Conservation (phyloP, 2,329 filamentous ascomycete genomes). For the Ascochyta lentis region DNA sequence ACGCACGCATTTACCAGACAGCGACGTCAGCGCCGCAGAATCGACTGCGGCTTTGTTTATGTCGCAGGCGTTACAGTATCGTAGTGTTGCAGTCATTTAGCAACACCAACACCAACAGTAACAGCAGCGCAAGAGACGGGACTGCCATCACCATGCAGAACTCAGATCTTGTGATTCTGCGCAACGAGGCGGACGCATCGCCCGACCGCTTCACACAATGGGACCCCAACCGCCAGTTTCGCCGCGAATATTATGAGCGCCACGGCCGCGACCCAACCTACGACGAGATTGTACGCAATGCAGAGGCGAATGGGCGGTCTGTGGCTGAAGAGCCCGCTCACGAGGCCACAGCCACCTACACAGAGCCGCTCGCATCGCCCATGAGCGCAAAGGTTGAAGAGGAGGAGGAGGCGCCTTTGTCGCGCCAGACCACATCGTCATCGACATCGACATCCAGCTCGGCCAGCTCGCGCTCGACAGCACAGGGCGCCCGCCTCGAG, state of each 20-base stretch:
- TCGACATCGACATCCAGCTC: conserved; percentile 31
- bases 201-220: conserved; percentile 37
- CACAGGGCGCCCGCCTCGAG: conserved; percentile 31
- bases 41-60: not conserved
- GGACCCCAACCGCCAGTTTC: conserved; percentile 38
- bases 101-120: not conserved
- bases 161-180: conserved; percentile 38
- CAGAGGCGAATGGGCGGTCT: conserved; percentile 14
- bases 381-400: conserved; percentile 17
- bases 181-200: conserved; percentile 38
- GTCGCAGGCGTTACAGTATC: not conserved
- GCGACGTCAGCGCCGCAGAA: conserved; percentile 11
- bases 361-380: conserved; percentile 14
- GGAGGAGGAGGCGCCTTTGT: conserved; percentile 33
- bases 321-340: not conserved
- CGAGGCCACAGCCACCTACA: not conserved
- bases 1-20: conserved; percentile 7
- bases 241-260: conserved; percentile 30
- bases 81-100: not conserved
- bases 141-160: conserved; percentile 34
- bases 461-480: conserved; percentile 18
- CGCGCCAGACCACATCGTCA: conserved; percentile 32
- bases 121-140: not conserved
- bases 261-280: conserved; percentile 29
- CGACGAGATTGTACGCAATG: conserved; percentile 15